Evolutionary conservation across 2,329 filamentous ascomycete species (phyloP), one percentile per base, ranked within the genome.

Genomic region (Nemania sp.): DNA sequence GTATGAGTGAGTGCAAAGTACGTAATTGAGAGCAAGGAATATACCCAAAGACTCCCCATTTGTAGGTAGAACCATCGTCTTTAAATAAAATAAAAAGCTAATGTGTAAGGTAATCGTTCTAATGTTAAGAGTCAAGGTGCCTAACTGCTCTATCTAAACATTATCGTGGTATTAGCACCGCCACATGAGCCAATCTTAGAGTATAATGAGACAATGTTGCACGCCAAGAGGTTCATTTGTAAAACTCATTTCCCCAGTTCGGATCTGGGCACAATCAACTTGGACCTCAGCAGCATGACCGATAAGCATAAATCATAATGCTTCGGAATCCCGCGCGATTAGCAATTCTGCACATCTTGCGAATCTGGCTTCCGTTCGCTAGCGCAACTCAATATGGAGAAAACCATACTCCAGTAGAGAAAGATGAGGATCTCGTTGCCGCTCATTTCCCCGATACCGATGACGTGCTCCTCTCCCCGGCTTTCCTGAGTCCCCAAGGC

Each of bases 381-480:
- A 13, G 32, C 3, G 73, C 73, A n/a, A 77, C 51, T 6, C 69
- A 72, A 24, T 76, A 76, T 49, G 75, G 75, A 22, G 67, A 73
- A 10, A 77, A 77, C 35, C 73, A 74, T 35, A 59, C 62, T 3
- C 70, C 74, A 0, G 70, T 75, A 1, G 65, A 75, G 22, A 74
- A 69, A 52, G 77, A 78, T 53, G 73, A 74, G 20, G 73, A 75
- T 3, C 38, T 75, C 1, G 74, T 79, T 18, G 74, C 76, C 1
- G 66, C 64, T 2, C 77, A 78, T 69, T 79, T 78, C 58, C 73
- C 71, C 3, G 72, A 78, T 63, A 75, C 76, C 7, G 73, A 75
- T 58, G 73, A 76, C 15, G 72, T 72, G 18, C 68, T 79, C 2
- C 61, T 72, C 7, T 77, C 76, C 0, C 77, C 77, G 1, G 76